Percentiles rank a stretch among this genome's conserved stretches.
These are phyloP conservation scores for Cerioporus squamosus DNA, from an alignment of 1,284 basidiomycete genomes.

Conservation along the genomic window DNA sequence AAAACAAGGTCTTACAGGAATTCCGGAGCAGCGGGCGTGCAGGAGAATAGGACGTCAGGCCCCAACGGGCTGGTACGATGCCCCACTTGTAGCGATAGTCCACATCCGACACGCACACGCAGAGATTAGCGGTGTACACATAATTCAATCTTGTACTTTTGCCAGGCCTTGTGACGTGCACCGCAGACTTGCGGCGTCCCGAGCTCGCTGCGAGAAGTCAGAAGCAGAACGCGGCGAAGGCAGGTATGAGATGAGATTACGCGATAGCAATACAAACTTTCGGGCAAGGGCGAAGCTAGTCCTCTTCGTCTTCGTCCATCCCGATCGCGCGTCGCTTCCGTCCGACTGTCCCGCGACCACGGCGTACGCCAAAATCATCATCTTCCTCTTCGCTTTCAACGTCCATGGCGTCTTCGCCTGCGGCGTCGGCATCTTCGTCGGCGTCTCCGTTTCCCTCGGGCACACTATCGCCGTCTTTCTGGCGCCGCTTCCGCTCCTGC, in stretches of 20 bases:
- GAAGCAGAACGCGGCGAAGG: not conserved
- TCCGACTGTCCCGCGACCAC: constrained; percentile 47
- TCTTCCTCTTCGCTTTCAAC: constrained; percentile 73
- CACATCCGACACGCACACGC: not conserved
- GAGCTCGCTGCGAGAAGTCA: not conserved
- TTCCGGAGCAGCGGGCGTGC: constrained; percentile 4
- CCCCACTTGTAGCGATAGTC: constrained; percentile 4
- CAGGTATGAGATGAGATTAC: not conserved
- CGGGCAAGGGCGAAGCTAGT: constrained; percentile 26
- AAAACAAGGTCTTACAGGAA: constrained; percentile 43
- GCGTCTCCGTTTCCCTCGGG: constrained; percentile 37
- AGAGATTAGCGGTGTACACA: not conserved
- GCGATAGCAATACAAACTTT: not conserved
- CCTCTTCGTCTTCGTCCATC: constrained; percentile 66
- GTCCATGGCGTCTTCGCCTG: constrained; percentile 61
- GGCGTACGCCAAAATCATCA: constrained; percentile 65
- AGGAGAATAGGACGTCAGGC: not conserved
- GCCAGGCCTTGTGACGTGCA: not conserved
- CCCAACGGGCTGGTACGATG: not conserved
- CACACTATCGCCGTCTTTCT: constrained; percentile 31
- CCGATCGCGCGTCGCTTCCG: constrained; percentile 61
- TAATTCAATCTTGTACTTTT: not conserved
- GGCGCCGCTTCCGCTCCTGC: constrained; percentile 47
- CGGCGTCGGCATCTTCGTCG: constrained; percentile 40
- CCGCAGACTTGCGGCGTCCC: not conserved